Conservation (phyloP, 768 basidiomycete species). For the Calocera cornea region DNA sequence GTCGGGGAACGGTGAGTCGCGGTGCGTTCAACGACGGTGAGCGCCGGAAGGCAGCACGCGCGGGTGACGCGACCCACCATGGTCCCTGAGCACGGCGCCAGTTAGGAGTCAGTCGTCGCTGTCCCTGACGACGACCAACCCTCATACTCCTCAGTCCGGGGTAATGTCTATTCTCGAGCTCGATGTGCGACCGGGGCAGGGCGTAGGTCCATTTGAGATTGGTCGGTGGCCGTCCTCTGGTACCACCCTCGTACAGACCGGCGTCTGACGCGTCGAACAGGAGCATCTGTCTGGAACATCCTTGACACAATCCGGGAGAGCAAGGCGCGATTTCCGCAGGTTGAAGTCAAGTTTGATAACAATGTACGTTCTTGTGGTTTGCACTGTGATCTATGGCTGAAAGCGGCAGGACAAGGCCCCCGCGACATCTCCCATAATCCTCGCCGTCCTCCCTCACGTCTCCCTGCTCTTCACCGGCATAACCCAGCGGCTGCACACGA, state of each 20-base stretch:
- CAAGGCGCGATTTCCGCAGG: conserved; percentile 54
- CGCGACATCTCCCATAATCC: conserved; percentile 54
- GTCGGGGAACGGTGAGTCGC: background rate
- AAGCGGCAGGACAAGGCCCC: conserved; percentile 25
- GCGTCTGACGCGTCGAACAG: conserved; percentile 26
- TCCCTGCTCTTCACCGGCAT: conserved; percentile 74
- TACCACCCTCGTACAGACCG: conserved; percentile 6
- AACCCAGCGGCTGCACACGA: conserved; percentile 66
- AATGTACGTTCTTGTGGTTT: conserved; percentile 24
- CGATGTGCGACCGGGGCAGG: conserved; percentile 61
- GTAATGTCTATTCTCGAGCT: conserved; percentile 36
- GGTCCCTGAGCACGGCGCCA: too few species aligned
- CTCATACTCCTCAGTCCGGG: background rate
- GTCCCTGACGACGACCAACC: background rate
- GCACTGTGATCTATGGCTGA: background rate
- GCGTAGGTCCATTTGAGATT: conserved; percentile 66
- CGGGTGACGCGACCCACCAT: too few species aligned
- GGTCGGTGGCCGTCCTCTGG: conserved; percentile 28
- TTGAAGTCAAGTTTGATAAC: conserved; percentile 72
- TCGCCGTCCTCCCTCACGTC: conserved; percentile 68
- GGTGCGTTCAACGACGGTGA: background rate
- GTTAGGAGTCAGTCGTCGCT: background rate
- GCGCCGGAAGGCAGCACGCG: too few species aligned
- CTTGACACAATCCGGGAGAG: conserved; percentile 48
- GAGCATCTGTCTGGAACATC: conserved; percentile 64